Percentiles rank a stretch among this genome's conserved stretches.
These are phyloP conservation scores for Trichoderma virens DNA, from an alignment of 495 filamentous ascomycete genomes.

Conservation along the genomic window DNA sequence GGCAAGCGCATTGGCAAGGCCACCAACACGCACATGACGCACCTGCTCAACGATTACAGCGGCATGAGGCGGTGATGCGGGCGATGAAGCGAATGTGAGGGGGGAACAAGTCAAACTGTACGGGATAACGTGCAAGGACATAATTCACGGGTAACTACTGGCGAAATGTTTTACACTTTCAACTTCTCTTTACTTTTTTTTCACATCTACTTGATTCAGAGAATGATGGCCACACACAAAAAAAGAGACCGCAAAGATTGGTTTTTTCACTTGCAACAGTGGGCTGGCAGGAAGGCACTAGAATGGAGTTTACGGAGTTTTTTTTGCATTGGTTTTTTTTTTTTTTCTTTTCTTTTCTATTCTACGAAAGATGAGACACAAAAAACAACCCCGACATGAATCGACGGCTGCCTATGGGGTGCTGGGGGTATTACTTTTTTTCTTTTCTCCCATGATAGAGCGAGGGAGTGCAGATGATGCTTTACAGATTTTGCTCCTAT, in stretches of 20 bases:
- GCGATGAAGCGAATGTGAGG: not conserved
- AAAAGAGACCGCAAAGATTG: not conserved
- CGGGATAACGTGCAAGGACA: not conserved
- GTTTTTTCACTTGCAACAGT: not conserved
- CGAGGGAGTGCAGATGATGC: no score
- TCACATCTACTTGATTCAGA: not conserved
- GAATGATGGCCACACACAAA: not conserved
- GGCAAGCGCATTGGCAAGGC: constrained; percentile 69
- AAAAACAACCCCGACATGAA: no score
- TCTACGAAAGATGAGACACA: no score
- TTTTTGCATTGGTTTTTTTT: not conserved
- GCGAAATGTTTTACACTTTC: not conserved
- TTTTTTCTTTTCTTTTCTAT: no score
- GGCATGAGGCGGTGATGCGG: constrained; percentile 36
- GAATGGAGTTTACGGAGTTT: not conserved
- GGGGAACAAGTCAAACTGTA: not conserved
- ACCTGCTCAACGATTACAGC: constrained; percentile 78
- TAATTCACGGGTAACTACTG: not conserved
- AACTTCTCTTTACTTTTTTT: not conserved
- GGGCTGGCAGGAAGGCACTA: not conserved
- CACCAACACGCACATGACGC: constrained; percentile 89
- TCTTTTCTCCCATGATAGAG: no score
- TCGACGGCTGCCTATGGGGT: no score
- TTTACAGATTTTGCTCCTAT: no score
- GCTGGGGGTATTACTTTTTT: no score